These are phyloP conservation scores for Ogataea methylovora DNA, from an alignment of 805 yeast species.

Conservation along the genomic window DNA sequence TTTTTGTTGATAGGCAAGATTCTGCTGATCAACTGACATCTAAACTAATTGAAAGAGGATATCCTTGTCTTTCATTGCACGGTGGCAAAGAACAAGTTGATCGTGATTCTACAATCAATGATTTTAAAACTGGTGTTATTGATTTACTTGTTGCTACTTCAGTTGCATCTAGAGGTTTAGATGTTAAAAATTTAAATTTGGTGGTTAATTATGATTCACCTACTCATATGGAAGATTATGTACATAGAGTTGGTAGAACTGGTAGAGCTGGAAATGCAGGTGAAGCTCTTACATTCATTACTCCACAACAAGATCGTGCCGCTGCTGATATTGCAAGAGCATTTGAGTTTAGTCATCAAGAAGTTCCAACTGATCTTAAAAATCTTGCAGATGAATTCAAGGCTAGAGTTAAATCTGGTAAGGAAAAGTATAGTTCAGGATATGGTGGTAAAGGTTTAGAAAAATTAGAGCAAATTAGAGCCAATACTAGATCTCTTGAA, in stretches of 20 bases:
- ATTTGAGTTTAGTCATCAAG: slow-evolving; percentile 46
- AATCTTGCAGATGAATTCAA: slow-evolving; percentile 48
- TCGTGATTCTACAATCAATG: slow-evolving; percentile 64
- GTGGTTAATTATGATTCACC: slow-evolving; percentile 83
- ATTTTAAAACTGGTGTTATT: slow-evolving; percentile 54
- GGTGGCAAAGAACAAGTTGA: slow-evolving; percentile 90
- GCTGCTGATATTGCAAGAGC: slow-evolving; percentile 69
- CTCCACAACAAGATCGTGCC: slow-evolving; percentile 50
- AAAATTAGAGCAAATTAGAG: slow-evolving; percentile 58
- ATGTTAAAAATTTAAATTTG: slow-evolving; percentile 75
- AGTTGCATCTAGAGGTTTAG: slow-evolving; percentile 90
- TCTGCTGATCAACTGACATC: slow-evolving; percentile 66
- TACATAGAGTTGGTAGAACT: slow-evolving; percentile 93
- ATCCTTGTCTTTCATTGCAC: slow-evolving; percentile 65
- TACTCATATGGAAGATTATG: slow-evolving; percentile 88
- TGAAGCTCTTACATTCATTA: slow-evolving; percentile 60
- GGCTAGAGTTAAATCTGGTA: slow-evolving; percentile 58
- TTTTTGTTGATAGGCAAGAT: slow-evolving; percentile 87
- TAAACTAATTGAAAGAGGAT: slow-evolving; percentile 43
- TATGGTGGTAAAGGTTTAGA: slow-evolving; percentile 93
- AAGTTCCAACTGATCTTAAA: slow-evolving; percentile 43
- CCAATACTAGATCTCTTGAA: slow-evolving; percentile 41
- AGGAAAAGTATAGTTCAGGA: slow-evolving; percentile 58
- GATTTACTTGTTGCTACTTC: slow-evolving; percentile 83
- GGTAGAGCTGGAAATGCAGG: slow-evolving; percentile 88